Conservation (phyloP, 768 basidiomycete genomes). For the Tulasnella calospora region DNA sequence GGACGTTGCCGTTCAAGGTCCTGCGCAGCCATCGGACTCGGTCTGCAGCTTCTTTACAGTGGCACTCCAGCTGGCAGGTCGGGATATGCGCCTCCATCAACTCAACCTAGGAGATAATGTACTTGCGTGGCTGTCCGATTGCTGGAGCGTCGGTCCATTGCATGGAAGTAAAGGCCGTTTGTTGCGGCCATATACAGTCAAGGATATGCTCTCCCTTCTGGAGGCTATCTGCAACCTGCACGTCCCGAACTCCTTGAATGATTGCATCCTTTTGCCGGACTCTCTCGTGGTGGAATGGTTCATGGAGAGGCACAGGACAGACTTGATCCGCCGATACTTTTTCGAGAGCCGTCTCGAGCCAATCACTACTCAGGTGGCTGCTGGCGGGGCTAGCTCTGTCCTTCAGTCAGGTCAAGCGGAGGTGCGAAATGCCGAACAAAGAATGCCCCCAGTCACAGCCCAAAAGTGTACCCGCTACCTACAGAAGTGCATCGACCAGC, state of each 20-base stretch:
- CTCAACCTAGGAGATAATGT: conserved; percentile 86
- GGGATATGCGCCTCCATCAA: conserved; percentile 77
- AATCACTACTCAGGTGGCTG: neutral
- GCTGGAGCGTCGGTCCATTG: conserved; percentile 53
- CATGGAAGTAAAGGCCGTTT: conserved; percentile 39
- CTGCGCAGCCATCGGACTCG: conserved; percentile 78
- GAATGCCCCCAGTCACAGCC: conserved; percentile 27
- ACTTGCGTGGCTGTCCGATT: conserved; percentile 70
- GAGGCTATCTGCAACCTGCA: conserved; percentile 58
- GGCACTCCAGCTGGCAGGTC: conserved; percentile 64
- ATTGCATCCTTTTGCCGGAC: conserved; percentile 59
- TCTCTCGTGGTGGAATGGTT: conserved; percentile 59
- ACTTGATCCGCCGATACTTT: conserved; percentile 64
- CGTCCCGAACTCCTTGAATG: conserved; percentile 45
- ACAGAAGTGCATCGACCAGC: conserved; percentile 54
- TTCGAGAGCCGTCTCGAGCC: conserved; percentile 55
- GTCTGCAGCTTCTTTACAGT: conserved; percentile 77
- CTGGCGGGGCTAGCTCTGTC: neutral
- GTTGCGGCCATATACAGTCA: conserved; percentile 49
- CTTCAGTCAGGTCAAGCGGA: neutral
- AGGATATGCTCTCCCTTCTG: conserved; percentile 61
- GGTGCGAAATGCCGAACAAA: neutral
- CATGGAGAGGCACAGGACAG: conserved; percentile 52
- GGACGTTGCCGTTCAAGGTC: conserved; percentile 88
- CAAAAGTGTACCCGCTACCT: conserved; percentile 59